Percentiles rank a stretch among this genome's conserved stretches.
These are phyloP conservation scores for Epicoccum nigrum DNA, from an alignment of 2,329 filamentous ascomycete species.

Conservation along the genomic window DNA sequence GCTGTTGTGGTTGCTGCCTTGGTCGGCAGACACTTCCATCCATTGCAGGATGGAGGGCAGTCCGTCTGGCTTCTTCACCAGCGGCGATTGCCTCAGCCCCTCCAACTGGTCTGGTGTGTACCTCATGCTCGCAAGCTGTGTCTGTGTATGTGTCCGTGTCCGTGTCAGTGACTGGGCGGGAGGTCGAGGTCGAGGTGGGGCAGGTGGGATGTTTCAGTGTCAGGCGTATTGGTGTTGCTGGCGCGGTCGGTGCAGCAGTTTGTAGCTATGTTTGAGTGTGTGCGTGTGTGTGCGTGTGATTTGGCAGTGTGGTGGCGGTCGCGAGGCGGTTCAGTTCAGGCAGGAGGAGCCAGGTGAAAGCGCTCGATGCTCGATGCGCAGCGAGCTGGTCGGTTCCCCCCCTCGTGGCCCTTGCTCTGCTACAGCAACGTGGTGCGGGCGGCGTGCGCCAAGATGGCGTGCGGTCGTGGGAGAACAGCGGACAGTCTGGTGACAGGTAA, in stretches of 20 bases:
- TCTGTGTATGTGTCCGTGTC: no score
- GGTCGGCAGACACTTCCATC: conserved; percentile 74
- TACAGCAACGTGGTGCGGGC: conserved; percentile 20
- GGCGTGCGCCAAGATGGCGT: conserved; percentile 10
- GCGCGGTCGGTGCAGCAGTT: no score
- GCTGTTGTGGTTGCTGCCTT: conserved; percentile 32
- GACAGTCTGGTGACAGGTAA: background rate
- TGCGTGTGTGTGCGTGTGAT: conserved; percentile 10
- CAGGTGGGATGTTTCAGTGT: conserved; percentile 14
- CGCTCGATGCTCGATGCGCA: conserved; percentile 28
- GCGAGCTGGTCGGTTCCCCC: conserved; percentile 16
- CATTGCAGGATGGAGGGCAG: conserved; percentile 89
- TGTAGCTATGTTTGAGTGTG: no score
- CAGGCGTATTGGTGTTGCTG: background rate
- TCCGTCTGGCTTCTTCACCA: conserved; percentile 78
- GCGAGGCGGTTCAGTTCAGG: conserved; percentile 23
- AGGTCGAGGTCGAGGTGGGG: conserved; percentile 25
- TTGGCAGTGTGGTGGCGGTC: conserved; percentile 14
- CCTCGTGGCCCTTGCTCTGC: conserved; percentile 17
- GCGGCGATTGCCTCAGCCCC: conserved; percentile 77
- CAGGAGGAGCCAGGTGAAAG: conserved; percentile 20
- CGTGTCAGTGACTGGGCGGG: conserved; percentile 13
- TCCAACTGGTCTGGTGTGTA: conserved; percentile 81
- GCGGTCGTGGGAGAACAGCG: background rate
- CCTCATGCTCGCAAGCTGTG: conserved; percentile 34